These are phyloP conservation scores for Podila epigama DNA, from an alignment of 192 early-diverging fungal species.

Conservation along the genomic window DNA sequence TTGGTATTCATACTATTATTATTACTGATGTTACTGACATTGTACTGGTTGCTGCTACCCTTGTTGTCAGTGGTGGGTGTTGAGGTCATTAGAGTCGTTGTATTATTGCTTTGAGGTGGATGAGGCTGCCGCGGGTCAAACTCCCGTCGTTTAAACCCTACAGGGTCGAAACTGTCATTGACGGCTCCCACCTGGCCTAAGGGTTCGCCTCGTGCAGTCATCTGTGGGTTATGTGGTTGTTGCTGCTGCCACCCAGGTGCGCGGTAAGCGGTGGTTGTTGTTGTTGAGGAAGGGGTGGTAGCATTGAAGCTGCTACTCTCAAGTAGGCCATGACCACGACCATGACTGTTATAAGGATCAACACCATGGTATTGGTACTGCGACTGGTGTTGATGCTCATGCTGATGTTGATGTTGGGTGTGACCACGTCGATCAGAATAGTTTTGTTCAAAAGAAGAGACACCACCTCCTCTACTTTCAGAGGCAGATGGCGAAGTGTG, in stretches of 20 bases:
- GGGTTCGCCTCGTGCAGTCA: neutral
- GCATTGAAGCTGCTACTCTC: too few relatives aligned
- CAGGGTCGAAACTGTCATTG: slow-evolving; percentile 4
- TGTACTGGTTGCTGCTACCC: too few relatives aligned
- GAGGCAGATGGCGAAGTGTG: neutral
- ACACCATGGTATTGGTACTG: too few relatives aligned
- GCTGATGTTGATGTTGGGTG: too few relatives aligned
- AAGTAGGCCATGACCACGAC: neutral
- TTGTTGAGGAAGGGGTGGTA: neutral
- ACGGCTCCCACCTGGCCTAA: neutral
- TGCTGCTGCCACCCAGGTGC: neutral
- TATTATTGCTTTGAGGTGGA: too few relatives aligned
- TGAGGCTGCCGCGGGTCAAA: slow-evolving; percentile 20
- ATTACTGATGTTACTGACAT: too few relatives aligned
- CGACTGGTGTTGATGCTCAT: too few relatives aligned
- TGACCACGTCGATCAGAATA: neutral
- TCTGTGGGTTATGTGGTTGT: neutral
- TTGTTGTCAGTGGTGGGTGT: too few relatives aligned
- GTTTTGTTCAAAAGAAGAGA: neutral
- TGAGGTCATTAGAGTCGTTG: too few relatives aligned
- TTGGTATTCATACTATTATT: too few relatives aligned
- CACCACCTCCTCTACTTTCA: neutral
- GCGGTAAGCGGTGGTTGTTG: neutral
- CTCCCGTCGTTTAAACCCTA: slow-evolving; percentile 14
- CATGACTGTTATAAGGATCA: too few relatives aligned